Evolutionary conservation across 257 asterid species (phyloP), one percentile per base, ranked within the genome.

Genomic region (Marsdenia floribunda): DNA sequence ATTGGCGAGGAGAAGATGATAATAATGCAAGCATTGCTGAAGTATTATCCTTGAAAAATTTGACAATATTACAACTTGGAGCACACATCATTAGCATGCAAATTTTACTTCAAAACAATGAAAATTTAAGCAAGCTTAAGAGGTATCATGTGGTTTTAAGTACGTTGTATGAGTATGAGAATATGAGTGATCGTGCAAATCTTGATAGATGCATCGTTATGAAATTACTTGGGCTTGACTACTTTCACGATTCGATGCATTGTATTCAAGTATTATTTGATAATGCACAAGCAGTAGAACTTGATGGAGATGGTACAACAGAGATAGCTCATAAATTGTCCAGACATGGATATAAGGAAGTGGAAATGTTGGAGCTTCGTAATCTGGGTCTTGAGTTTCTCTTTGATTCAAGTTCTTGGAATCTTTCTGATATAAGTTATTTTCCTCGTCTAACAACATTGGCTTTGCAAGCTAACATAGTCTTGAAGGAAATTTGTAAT

Each of bases 391-490:
- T 60, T 0, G 67, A 60, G 67, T 24, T 60, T 29, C 40, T 60
- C 35, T 60, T 24, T 29, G 67, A 60, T 60, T 24, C 40, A 12
- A 26, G 4, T 21, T 58, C 65, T 58, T 58, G 3, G 40, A 60
- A 24, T 29, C 40, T 60, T 11, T 42, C 40, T 6, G 3, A 60
- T 38, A 14, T 19, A 11, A 19, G 18, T 26, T 60, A 24, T 60
- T 38, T 60, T 0, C 40, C 40, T 9, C 37, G 66, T 9, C 37
- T 12, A 0, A 59, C 66, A 29, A 11, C 11, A 29, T 60, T 60
- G 65, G 0, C 2, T n/a, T n/a, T 3, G 1, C 0, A 0, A 0
- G 0, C n/a, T 16, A 24, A 9, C 12, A 2, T 1, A 2, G 15
- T 3, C 65, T n/a, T 58, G 15, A 24, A 58, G 10, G 35, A 24